phyloP scores from a whole-genome alignment of 352 stramenopile genomes.

The Pythium biforme region DNA sequence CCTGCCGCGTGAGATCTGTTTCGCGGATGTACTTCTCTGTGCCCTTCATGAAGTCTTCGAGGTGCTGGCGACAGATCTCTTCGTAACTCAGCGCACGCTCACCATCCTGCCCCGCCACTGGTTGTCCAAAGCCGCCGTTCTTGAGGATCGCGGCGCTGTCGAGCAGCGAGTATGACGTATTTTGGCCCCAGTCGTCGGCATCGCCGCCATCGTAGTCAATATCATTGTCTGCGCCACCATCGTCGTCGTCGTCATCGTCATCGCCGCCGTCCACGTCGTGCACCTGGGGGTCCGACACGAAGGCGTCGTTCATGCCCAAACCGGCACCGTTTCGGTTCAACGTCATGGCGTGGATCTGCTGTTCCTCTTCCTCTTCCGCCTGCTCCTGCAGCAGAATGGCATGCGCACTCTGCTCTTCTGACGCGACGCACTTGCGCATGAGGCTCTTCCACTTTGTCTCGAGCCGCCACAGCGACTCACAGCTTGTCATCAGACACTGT shows the following conservation, averaged over 20 bases:
- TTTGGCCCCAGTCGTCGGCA: constrained; percentile 34
- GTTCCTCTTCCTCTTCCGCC: constrained; percentile 63
- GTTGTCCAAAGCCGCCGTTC: constrained; percentile 17
- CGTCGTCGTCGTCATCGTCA: constrained; percentile 32
- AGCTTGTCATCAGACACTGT: constrained; percentile 50
- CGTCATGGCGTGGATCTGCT: constrained; percentile 49
- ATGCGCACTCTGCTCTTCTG: constrained; percentile 57
- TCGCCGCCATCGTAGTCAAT: constrained; percentile 36
- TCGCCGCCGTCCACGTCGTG: constrained; percentile 26
- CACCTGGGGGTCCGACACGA: not conserved
- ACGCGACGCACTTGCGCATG: constrained; percentile 44
- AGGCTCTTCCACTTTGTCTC: constrained; percentile 69
- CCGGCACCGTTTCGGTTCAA: constrained; percentile 14
- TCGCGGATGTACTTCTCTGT: constrained; percentile 78
- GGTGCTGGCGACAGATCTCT: constrained; percentile 72
- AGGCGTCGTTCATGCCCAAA: constrained; percentile 39
- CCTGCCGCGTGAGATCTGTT: constrained; percentile 63
- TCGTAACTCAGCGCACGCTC: constrained; percentile 55
- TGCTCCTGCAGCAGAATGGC: constrained; percentile 68
- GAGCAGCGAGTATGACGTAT: constrained; percentile 20
- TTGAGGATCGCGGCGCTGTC: constrained; percentile 18
- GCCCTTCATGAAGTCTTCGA: constrained; percentile 81
- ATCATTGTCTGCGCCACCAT: constrained; percentile 34
- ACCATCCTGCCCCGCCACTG: not conserved
- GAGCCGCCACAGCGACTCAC: constrained; percentile 53